Conservation (phyloP, 305 asterid species). For the Nicotiana rustica region DNA sequence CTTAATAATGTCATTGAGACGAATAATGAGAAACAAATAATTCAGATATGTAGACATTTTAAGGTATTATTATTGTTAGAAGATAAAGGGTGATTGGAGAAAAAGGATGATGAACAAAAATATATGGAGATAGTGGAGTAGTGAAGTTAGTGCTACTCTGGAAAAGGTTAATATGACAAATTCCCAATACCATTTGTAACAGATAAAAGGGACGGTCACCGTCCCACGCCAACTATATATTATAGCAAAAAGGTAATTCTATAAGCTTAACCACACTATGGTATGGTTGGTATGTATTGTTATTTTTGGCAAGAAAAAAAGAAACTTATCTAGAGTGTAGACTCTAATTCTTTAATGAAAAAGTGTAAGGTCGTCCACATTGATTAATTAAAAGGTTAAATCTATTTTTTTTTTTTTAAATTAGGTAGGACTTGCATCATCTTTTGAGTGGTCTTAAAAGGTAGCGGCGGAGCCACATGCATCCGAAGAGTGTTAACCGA, state of each 20-base stretch:
- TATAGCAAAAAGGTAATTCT: slow-evolving; percentile 9
- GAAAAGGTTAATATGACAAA: slow-evolving; percentile 31
- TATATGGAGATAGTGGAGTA: slow-evolving; percentile 20
- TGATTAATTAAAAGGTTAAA: neutral
- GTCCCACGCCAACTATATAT: slow-evolving; percentile 41
- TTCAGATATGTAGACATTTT: too few species aligned
- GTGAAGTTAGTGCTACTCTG: slow-evolving; percentile 31
- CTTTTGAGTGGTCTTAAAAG: neutral
- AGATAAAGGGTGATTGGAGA: too few species aligned
- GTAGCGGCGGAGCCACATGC: neutral
- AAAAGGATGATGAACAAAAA: neutral
- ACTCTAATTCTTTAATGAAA: neutral
- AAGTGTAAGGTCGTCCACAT: neutral
- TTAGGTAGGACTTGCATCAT: neutral
- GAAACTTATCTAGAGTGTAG: neutral
- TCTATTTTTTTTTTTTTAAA: neutral
- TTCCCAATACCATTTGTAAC: slow-evolving; percentile 11
- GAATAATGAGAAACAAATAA: too few species aligned
- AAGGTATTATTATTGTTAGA: too few species aligned
- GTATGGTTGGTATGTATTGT: neutral
- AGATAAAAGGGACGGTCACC: slow-evolving; percentile 41
- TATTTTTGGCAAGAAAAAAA: slow-evolving; percentile 7
- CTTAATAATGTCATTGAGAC: too few species aligned
- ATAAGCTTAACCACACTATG: neutral
- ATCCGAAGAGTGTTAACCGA: too few species aligned